Percentiles rank a stretch among this genome's conserved stretches.
These are phyloP conservation scores for Glarea lozoyensis DNA, from an alignment of 495 filamentous ascomycete species.

Conservation along the genomic window DNA sequence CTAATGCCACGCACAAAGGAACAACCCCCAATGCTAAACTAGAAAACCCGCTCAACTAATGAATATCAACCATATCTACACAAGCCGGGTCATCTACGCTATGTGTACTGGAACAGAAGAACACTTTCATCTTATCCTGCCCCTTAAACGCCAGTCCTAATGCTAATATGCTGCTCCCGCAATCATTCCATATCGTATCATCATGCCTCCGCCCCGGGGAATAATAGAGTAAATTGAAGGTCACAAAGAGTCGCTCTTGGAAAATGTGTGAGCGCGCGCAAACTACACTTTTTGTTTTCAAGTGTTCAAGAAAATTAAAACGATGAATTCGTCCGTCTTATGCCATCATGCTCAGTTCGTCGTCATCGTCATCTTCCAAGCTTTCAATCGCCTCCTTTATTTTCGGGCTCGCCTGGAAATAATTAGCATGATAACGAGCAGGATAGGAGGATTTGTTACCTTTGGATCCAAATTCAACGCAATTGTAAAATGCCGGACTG, in stretches of 20 bases:
- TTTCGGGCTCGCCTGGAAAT: conserved; percentile 65
- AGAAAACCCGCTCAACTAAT: too few relatives aligned
- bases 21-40: too few relatives aligned
- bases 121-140: too few relatives aligned
- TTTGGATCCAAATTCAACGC: conserved; percentile 95
- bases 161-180: too few relatives aligned
- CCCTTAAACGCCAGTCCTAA: too few relatives aligned
- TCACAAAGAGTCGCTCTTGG: background rate
- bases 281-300: background rate
- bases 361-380: conserved; percentile 75
- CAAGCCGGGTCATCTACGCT: too few relatives aligned
- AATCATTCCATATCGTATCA: conserved; percentile 6
- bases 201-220: background rate
- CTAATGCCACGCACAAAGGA: too few relatives aligned
- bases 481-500: conserved; percentile 87
- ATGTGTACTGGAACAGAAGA: too few relatives aligned
- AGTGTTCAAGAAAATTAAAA: background rate
- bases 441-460: conserved; percentile 41
- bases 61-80: too few relatives aligned
- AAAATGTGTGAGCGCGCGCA: background rate
- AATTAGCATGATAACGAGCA: conserved; percentile 1
- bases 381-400: conserved; percentile 92
- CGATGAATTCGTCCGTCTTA: conserved; percentile 2
- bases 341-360: conserved; percentile 37
- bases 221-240: background rate